Evolutionary conservation across 306 rosid genomes (phyloP).

Genomic region (Sesbania bispinosa): DNA sequence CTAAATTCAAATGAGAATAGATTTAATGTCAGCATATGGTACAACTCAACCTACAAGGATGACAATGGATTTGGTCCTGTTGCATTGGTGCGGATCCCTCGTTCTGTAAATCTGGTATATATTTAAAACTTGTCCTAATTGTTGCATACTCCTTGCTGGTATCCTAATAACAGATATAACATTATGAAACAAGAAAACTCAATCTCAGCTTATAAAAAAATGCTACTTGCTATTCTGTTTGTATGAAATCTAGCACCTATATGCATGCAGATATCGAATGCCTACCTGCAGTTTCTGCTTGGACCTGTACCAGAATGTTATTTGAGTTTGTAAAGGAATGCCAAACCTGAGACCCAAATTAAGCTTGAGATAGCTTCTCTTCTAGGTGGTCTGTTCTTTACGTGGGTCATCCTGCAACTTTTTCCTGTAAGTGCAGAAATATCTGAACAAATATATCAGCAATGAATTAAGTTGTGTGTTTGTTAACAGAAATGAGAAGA

Average conservation of each 20-base stretch:
- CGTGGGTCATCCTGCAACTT: conserved; percentile 84
- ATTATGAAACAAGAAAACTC: neutral
- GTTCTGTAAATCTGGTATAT: conserved; percentile 69
- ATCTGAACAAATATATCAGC: neutral
- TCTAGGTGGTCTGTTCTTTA: conserved; percentile 66
- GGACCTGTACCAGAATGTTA: conserved; percentile 60
- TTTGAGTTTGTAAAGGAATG: conserved; percentile 86
- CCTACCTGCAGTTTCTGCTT: conserved; percentile 64
- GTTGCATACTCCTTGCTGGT: neutral
- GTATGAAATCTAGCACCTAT: conserved; percentile 23
- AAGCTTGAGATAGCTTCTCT: conserved; percentile 63
- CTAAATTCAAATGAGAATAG: conserved; percentile 52
- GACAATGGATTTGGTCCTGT: conserved; percentile 18
- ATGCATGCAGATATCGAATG: conserved; percentile 64
- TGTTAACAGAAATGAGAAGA: neutral
- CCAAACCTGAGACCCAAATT: conserved; percentile 49
- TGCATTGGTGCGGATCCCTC: conserved; percentile 56
- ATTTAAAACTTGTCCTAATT: neutral
- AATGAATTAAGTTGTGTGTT: neutral
- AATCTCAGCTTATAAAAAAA: conserved; percentile 1
- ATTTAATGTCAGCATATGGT: conserved; percentile 67
- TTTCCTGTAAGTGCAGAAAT: conserved; percentile 66
- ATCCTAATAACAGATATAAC: neutral
- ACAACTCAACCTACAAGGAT: conserved; percentile 46
- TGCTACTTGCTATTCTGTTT: conserved; percentile 1